Base-by-base conservation (phyloP, 1,284 basidiomycete genomes). In the Pseudozyma sp. region DNA sequence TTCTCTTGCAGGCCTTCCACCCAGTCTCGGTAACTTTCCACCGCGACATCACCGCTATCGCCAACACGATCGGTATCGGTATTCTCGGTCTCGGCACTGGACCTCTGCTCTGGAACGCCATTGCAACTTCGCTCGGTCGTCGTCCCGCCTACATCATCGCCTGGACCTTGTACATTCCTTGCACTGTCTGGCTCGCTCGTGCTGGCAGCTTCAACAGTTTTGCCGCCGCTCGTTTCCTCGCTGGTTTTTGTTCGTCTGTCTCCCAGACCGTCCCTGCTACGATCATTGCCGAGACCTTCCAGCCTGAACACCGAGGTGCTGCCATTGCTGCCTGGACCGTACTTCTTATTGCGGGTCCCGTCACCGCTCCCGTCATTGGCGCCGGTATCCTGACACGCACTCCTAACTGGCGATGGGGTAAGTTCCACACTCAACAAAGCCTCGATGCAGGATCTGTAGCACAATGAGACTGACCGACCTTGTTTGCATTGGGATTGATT, bases 71-170 rank as follows among this genome's bases (percentile, higher is more conserved):
- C 56, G 85, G 85, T 11, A 85, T 85, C 70, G 71, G 69, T 21
- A 78, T 86, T n/a, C 80, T 86, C 13, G 86, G 86, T 35, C 74
- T 84, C n/a, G 85, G 83, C 1, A 79, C 85, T 4, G 86, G 86
- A 1, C 79, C 84, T 0, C 55, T 86, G 9, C 67, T 86, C 19
- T 82, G 75, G 72, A 74, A 74, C 43, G 70, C 78, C 12, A 54
- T 80, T 25, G 43, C 67, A 12, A 63, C 78, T 38, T 79, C 81
- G 9, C 43, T 83, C 34, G 85, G 85, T 16, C 77, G 84, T 16
- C 78, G 85, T 38, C 80, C 85, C 0, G 79, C 83, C 8, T 85
- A 84, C 72, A 60, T 86, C 47, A 43, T 85, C 51, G 82, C 82
- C n/a, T 84, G 84, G 49, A 59, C 79, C 3, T 76, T 85, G 31